Base-by-base conservation (phyloP, 164 flowering plant genomes). In the Magnolia kwangsiensis region DNA sequence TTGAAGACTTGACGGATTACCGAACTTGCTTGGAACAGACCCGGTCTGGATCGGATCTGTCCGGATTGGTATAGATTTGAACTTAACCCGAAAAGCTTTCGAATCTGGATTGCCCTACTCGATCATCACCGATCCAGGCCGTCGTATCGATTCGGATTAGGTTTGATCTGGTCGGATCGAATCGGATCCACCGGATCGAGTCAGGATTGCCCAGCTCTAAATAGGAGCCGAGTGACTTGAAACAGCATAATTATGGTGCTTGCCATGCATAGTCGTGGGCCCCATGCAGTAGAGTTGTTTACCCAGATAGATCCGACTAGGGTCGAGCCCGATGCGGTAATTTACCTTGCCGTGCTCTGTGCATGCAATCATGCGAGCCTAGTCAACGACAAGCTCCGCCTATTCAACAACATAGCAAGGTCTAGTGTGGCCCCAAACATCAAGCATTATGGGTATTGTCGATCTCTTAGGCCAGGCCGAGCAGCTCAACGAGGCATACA, bases 281-380 rank as follows among this genome's bases (percentile, higher is more conserved):
- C 9, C 2, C 74, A 82, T 29, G 94, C 96, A 0, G 75, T 93
- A 18, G 81, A 88, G 78, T 86, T 93, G 73, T 91, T 93, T 61
- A 68, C 84, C 21, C 69, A 80, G 50, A 91, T 95, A 94, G 77
- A 59, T 13, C 45, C 10, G 13, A 50, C 72, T 20, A 86, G 86
- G 8, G 77, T 82, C 8, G 19, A 4, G 10, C 90, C 92, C 0
- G 96, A 96, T 79, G 85, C 77, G 1, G 86, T 94, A 6, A 86
- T 91, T 0, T 92, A 89, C 72, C 87, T 96, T 4, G 88, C 91
- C 0, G 93, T 75, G 19, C 79, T 96, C 7, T 86, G 88, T 68
- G 97, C 93, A 0, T 96, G 97, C 82, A 96, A 91, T 80, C 98
- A 96, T 76, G 90, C 88, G 0, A 95, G 99, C 1, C 73, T 94